A percentile compares a stretch with the other conserved stretches of the same genome.
Evolutionary conservation across 257 asterid genomes (phyloP).

Genomic region (Lantana camara): DNA sequence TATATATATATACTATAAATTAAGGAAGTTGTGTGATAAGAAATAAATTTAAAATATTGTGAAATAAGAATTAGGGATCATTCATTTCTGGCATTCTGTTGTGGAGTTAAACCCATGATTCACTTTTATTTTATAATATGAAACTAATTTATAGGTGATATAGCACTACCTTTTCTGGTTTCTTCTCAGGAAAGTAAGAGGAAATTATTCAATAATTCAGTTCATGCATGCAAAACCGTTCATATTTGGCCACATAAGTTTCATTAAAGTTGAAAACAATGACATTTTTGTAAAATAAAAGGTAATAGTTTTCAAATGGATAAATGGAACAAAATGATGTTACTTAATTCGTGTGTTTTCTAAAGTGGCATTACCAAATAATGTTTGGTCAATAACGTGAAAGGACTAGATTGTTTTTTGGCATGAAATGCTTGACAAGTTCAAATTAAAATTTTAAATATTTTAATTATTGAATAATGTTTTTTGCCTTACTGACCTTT

Average conservation of each 20-base stretch:
- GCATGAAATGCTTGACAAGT: too few species aligned
- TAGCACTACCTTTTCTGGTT: not conserved
- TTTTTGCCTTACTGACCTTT: too few species aligned
- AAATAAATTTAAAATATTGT: too few species aligned
- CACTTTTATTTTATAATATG: not conserved
- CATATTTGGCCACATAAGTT: slow-evolving; percentile 7
- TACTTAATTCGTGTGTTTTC: not conserved
- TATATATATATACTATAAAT: slow-evolving; percentile 26
- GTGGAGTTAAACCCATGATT: not conserved
- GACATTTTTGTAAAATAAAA: too few species aligned
- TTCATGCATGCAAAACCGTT: slow-evolving; percentile 7
- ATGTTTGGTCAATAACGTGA: slow-evolving; percentile 30
- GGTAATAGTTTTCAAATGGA: too few species aligned
- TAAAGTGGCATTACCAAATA: not conserved
- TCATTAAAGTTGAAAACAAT: too few species aligned
- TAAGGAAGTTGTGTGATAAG: too few species aligned
- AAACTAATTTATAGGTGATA: not conserved
- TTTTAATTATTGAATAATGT: too few species aligned
- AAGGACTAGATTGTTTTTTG: slow-evolving; percentile 7
- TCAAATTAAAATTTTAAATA: too few species aligned
- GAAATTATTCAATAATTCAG: slow-evolving; percentile 10
- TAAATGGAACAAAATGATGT: not conserved
- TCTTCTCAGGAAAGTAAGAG: not conserved
- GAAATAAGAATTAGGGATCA: too few species aligned
- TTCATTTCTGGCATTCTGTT: not conserved